Percentiles rank a stretch among this genome's conserved stretches.
Evolutionary conservation across 2,329 filamentous ascomycete genomes (phyloP).

Genomic region (Fusarium hostae): DNA sequence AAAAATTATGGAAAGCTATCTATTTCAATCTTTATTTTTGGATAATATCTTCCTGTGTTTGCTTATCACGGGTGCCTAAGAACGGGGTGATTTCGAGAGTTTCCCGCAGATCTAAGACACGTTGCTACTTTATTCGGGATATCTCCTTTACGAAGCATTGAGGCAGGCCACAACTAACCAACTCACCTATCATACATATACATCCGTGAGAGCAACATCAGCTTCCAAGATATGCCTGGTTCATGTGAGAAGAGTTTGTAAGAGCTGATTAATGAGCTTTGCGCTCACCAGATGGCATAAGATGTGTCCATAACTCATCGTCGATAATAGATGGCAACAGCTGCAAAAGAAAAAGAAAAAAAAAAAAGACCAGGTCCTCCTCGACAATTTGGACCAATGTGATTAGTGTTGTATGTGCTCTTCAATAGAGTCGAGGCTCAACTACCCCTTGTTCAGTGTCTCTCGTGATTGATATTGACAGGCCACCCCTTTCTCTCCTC

Average conservation of each 20-base stretch:
- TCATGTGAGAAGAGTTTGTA: not conserved
- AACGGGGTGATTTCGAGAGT: not conserved
- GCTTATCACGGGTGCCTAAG: not conserved
- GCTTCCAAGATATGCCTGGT: not conserved
- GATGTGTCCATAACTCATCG: not conserved
- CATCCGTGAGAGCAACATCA: not conserved
- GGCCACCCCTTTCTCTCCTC: constrained; percentile 13
- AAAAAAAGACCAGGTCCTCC: not conserved
- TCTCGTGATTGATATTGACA: constrained; percentile 5
- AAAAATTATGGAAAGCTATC: not conserved
- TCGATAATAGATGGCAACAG: not conserved
- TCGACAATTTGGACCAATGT: not conserved
- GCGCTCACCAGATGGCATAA: too few species aligned
- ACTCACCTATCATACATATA: not conserved
- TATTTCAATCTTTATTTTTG: constrained; percentile 17
- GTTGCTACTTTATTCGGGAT: not conserved
- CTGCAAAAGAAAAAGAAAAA: not conserved
- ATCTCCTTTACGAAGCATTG: not conserved
- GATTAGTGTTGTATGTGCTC: not conserved
- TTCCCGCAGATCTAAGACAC: not conserved
- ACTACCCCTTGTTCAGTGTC: not conserved
- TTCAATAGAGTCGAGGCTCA: not conserved
- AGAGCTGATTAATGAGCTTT: not conserved
- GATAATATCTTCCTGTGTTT: constrained; percentile 1
- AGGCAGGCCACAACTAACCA: not conserved